Percentiles rank a stretch among this genome's conserved stretches.
These are phyloP conservation scores for Hydnomerulius pinastri DNA, from an alignment of 768 basidiomycete species.

Conservation along the genomic window DNA sequence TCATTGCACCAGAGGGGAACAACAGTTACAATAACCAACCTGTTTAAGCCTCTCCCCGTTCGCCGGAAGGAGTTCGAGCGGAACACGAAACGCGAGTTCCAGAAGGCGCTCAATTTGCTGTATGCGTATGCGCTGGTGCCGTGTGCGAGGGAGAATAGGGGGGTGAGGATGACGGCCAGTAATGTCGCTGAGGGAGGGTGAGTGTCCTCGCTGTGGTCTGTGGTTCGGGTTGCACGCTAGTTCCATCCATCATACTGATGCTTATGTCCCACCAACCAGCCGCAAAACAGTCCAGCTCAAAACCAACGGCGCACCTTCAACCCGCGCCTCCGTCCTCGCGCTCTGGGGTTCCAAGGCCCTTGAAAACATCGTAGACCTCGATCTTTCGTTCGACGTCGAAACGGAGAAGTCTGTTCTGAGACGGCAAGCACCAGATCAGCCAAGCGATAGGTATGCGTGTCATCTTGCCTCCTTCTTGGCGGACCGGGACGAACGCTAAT, in stretches of 20 bases:
- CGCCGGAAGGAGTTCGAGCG: conserved; percentile 89
- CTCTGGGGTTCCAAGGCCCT: conserved; percentile 86
- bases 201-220: conserved; percentile 22
- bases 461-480: background rate
- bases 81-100: conserved; percentile 87
- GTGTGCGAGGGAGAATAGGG: conserved; percentile 55
- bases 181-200: conserved; percentile 75
- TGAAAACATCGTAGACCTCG: conserved; percentile 73
- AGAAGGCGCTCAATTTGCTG: conserved; percentile 78
- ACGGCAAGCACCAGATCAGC: conserved; percentile 17
- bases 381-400: conserved; percentile 68
- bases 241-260: background rate
- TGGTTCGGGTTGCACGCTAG: too few species aligned
- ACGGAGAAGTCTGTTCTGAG: conserved; percentile 48
- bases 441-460: conserved; percentile 24
- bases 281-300: conserved; percentile 69
- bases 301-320: conserved; percentile 66
- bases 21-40: conserved; percentile 66
- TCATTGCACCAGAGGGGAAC: conserved; percentile 75
- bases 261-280: conserved; percentile 33
- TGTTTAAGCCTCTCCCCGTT: conserved; percentile 86
- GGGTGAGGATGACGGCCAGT: conserved; percentile 72
- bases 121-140: conserved; percentile 90
- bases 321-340: conserved; percentile 64
- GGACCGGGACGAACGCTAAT: background rate